Evolutionary conservation across 1,139 yeast genomes (phyloP), one percentile per base, ranked within the genome.

Genomic region (Entelexis paramagnoliae): DNA sequence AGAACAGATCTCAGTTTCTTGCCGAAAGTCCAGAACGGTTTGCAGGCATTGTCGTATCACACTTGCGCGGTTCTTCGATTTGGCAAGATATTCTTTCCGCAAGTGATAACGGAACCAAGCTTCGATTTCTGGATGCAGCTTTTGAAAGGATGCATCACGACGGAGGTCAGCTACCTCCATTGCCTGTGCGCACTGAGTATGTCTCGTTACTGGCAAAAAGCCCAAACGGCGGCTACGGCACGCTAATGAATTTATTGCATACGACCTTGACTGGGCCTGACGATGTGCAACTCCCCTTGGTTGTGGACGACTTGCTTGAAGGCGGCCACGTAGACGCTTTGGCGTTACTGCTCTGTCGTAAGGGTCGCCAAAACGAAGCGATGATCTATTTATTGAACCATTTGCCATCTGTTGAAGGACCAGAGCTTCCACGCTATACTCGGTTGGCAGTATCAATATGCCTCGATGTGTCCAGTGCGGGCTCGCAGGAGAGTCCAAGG

Each of bases 381-480:
- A 57, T 68, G 62, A 63, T 65, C n/a, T 64, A 66, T 49, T 49
- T 66, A 29, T 52, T 63, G 4, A 64, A 66, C 35, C 60, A 64
- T 38, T 33, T 67, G 7, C 46, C 59, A 2, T 46, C 30, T 22
- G 34, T 32, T 46, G 35, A 16, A 16, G 48, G 16, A 22, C 49
- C 58, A 55, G 45, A 47, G 62, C 48, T 39, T 45, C n/a, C 51
- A 49, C 26, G 16, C 11, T 66, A 63, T 44, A 56, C 61, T 4
- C 52, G 56, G 1, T 51, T 64, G 5, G 69, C 66, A 2, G 52
- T 62, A n/a, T 59, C 56, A 2, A 40, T 65, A 9, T 66, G 69
- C 50, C 52, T 46, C 26, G 53, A 47, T 1, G 59, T 43, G 5
- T 13, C 52, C 4, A 11, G 28, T 1, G 26, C 11, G 0, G 52